Percentiles rank a stretch among this genome's conserved stretches.
phyloP scores from a whole-genome alignment of 2,329 filamentous ascomycete species.

The Canariomyces notabilis region DNA sequence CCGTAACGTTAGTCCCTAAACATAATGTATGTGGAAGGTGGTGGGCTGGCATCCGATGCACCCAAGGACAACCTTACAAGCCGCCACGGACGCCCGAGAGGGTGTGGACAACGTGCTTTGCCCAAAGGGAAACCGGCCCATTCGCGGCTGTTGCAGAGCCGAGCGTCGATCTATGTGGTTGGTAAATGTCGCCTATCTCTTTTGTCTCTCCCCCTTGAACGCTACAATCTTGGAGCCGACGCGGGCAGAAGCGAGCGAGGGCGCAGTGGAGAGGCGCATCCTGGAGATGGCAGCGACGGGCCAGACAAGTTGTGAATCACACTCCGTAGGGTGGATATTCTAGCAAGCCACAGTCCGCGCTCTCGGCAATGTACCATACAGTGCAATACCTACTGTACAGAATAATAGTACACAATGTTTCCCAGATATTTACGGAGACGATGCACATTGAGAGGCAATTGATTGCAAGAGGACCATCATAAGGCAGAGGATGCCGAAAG shows the following conservation, averaged over 20 bases:
- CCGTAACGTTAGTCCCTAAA: no score
- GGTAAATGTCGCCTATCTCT: slow-evolving; percentile 12
- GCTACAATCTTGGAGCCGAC: slow-evolving; percentile 19
- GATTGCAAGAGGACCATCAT: no score
- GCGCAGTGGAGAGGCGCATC: slow-evolving; percentile 12
- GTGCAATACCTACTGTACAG: no score
- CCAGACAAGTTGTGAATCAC: slow-evolving; percentile 5
- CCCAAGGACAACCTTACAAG: background rate
- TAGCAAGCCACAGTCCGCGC: no score
- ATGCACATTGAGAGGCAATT: no score
- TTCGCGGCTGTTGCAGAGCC: background rate
- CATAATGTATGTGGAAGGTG: no score
- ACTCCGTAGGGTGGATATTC: no score
- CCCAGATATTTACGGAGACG: no score
- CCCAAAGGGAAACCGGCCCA: background rate
- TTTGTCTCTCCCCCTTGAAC: background rate
- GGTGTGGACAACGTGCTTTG: background rate
- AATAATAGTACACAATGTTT: no score
- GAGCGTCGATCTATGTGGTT: background rate
- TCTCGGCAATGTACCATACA: no score
- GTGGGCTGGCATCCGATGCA: slow-evolving; percentile 7
- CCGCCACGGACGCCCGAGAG: background rate
- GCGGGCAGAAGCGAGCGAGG: slow-evolving; percentile 23
- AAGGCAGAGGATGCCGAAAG: no score
- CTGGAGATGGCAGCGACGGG: slow-evolving; percentile 14